These are phyloP conservation scores for Mycena sanguinolenta DNA, from an alignment of 768 basidiomycete species.

Conservation along the genomic window DNA sequence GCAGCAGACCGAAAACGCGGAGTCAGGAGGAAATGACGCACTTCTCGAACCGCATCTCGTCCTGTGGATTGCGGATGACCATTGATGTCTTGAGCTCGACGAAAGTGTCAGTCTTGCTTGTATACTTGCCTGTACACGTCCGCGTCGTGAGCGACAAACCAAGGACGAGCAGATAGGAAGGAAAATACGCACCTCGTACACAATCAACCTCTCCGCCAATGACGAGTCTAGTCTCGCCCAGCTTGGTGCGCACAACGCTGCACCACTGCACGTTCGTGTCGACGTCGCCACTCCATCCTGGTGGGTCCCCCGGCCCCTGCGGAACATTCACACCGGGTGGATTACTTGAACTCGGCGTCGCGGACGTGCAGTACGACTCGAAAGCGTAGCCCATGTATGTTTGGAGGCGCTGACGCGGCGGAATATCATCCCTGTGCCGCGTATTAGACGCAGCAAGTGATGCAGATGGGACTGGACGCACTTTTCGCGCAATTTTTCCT, in stretches of 20 bases:
- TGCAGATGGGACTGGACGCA: slow-evolving; percentile 47
- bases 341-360: background rate
- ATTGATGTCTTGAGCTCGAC: slow-evolving; percentile 92
- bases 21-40: slow-evolving; percentile 48
- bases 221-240: slow-evolving; percentile 77
- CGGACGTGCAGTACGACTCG: slow-evolving; percentile 86
- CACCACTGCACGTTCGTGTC: slow-evolving; percentile 95
- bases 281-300: slow-evolving; percentile 84
- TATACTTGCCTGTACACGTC: slow-evolving; percentile 63
- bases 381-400: slow-evolving; percentile 92
- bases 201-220: slow-evolving; percentile 96
- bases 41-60: slow-evolving; percentile 86
- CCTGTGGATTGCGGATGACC: slow-evolving; percentile 71
- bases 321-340: slow-evolving; percentile 38
- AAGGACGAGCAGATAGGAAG: background rate
- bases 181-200: slow-evolving; percentile 70
- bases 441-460: slow-evolving; percentile 10
- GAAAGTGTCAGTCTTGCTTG: slow-evolving; percentile 73
- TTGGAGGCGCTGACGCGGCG: slow-evolving; percentile 72
- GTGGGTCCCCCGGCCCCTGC: slow-evolving; percentile 47
- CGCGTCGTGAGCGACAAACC: background rate
- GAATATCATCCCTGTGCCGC: slow-evolving; percentile 69
- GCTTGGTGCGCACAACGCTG: slow-evolving; percentile 87
- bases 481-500: slow-evolving; percentile 75
- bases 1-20: background rate